Base-by-base conservation (phyloP, 768 basidiomycete genomes). In the Lactarius indigo region DNA sequence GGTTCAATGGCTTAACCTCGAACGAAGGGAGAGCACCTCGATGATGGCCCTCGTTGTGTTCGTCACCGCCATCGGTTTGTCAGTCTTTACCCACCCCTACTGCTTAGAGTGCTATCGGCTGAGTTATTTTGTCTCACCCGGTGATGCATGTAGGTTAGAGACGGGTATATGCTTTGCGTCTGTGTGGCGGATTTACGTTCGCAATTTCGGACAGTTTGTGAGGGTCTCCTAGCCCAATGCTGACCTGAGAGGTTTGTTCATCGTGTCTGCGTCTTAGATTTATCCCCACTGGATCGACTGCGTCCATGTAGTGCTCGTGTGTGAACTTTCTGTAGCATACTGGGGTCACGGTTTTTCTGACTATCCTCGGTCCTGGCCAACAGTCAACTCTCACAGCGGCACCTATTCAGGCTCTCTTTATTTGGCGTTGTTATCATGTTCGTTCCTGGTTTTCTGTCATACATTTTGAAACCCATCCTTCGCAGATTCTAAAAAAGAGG, bases 381-480 rank as follows among this genome's bases (percentile, higher is more conserved):
- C 28, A 67, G 66, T 59, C 62, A 3, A 35, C 66, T 39, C 39
- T 64, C 41, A 17, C 8, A n/a, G 39, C 58, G 5, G 52, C 42
- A 30, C 66, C 66, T 4, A 64, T 67, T 47, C 66, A 67, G 15
- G 62, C 57, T 39, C 47, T 59, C 57, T 67, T 67, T 3, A 67
- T 64, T 52, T 64, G 52, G 58, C 57, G 58, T 23, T 67, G 66
- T 56, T 64, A 59, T 26, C 18, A 42, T 54, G 66, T 67, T 41
- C 10, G 66, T 67, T 17, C 30, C n/a, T 20, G n/a, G 28, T 37
- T 20, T 28, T 37, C 28, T 26, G 18, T 17, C 20, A 20, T 37
- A 4, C 57, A 31, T 5, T 9, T 59, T 37, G 30, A 42, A 17
- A 28, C 62, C 59, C 13, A 64, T 54, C 35, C 5, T 23, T 23